phyloP scores from a whole-genome alignment of 164 flowering plant species.

The Macadamia tetraphylla region DNA sequence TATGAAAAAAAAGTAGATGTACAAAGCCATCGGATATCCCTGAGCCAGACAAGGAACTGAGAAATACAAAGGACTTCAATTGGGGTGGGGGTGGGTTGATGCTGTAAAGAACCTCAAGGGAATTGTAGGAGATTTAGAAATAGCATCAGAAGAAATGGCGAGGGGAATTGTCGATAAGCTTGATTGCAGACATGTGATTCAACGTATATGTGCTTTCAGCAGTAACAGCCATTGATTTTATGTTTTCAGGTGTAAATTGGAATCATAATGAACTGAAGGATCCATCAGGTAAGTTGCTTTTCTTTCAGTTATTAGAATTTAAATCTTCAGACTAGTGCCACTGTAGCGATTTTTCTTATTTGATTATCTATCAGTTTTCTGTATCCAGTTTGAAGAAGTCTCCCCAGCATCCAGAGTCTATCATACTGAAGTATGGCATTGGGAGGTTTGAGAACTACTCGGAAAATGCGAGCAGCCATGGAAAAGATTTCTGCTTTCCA shows the following conservation, averaged over 20 bases:
- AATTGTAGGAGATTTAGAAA: conserved; percentile 64
- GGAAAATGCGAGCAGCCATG: conserved; percentile 37
- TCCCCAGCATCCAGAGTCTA: conserved; percentile 30
- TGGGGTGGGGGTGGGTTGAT: conserved; percentile 22
- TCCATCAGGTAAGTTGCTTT: conserved; percentile 8
- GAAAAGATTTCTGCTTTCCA: conserved; percentile 33
- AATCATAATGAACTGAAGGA: background rate
- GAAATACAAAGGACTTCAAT: conserved; percentile 35
- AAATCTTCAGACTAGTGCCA: background rate
- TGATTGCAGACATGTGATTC: conserved; percentile 49
- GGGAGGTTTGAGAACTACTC: conserved; percentile 30
- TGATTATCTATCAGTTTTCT: conserved; percentile 23
- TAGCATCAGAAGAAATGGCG: conserved; percentile 37
- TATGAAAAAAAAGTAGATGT: conserved; percentile 65
- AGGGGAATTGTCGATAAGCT: conserved; percentile 71
- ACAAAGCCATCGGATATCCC: conserved; percentile 47
- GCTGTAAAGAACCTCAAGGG: conserved; percentile 38
- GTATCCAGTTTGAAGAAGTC: conserved; percentile 33
- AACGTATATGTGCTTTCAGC: conserved; percentile 53
- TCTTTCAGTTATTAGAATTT: background rate
- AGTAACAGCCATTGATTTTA: conserved; percentile 38
- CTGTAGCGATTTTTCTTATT: background rate
- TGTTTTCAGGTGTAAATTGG: conserved; percentile 9
- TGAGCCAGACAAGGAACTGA: conserved; percentile 44
- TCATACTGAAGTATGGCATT: conserved; percentile 52